Conservation (phyloP, 192 early-diverging fungal species). For the Jimgerdemannia flammicorona region DNA sequence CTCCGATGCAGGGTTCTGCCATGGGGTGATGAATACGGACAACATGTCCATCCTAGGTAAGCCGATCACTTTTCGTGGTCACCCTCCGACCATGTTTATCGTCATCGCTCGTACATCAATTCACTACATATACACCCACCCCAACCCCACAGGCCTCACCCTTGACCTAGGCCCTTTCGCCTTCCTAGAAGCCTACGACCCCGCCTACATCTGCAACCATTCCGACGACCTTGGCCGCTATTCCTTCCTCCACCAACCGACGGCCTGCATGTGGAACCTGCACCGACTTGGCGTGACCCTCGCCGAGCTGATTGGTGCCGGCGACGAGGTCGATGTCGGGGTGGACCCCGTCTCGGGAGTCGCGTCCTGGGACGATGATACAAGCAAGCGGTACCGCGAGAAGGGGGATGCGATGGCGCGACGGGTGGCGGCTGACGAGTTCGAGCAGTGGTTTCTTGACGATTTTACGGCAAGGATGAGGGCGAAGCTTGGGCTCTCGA, state of each 20-base stretch:
- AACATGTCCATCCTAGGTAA: slow-evolving; percentile 77
- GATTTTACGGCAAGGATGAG: slow-evolving; percentile 59
- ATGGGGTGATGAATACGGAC: slow-evolving; percentile 92
- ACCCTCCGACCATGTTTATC: background rate
- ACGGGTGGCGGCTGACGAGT: slow-evolving; percentile 48
- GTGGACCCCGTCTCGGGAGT: slow-evolving; percentile 18
- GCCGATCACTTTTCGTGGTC: background rate
- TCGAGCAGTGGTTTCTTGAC: slow-evolving; percentile 42
- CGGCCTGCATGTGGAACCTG: slow-evolving; percentile 80
- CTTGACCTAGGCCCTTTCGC: slow-evolving; percentile 87
- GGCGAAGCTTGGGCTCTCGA: slow-evolving; percentile 47
- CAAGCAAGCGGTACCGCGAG: slow-evolving; percentile 20
- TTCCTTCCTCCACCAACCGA: slow-evolving; percentile 72
- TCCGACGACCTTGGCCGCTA: slow-evolving; percentile 70
- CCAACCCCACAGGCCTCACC: slow-evolving; percentile 49
- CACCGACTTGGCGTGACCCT: slow-evolving; percentile 64
- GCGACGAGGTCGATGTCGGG: slow-evolving; percentile 38
- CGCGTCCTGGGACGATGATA: slow-evolving; percentile 7
- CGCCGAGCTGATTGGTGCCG: slow-evolving; percentile 58
- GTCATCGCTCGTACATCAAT: background rate
- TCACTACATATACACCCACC: background rate
- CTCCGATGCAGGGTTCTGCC: slow-evolving; percentile 54
- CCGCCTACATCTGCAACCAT: slow-evolving; percentile 74
- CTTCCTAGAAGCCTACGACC: slow-evolving; percentile 84
- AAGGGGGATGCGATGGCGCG: slow-evolving; percentile 40